Percentiles rank a stretch among this genome's conserved stretches.
phyloP scores from a whole-genome alignment of 495 filamentous ascomycete genomes.

The Penicillium roqueforti region DNA sequence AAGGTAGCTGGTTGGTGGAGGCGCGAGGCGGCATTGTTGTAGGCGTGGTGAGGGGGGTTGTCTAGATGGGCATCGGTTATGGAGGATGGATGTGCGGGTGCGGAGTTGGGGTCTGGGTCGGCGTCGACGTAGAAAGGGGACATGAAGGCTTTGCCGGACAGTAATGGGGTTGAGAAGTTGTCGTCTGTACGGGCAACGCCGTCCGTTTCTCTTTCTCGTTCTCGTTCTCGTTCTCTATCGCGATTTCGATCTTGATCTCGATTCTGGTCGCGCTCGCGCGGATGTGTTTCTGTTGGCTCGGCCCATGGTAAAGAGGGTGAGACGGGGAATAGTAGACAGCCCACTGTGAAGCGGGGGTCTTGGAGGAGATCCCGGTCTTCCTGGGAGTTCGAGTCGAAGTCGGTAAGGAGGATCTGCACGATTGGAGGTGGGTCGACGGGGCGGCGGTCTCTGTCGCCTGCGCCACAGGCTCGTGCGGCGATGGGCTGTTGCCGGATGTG shows the following conservation, averaged over 20 bases:
- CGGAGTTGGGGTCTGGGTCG: constrained; percentile 45
- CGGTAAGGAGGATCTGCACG: constrained; percentile 73
- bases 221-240: constrained; percentile 44
- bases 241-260: constrained; percentile 42
- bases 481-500: constrained; percentile 84
- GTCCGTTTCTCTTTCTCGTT: constrained; percentile 9
- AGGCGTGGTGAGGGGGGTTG: neutral
- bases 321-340: constrained; percentile 63
- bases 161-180: constrained; percentile 27
- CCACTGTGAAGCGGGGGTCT: constrained; percentile 75
- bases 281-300: constrained; percentile 36
- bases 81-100: constrained; percentile 65
- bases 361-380: constrained; percentile 57
- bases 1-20: constrained; percentile 50
- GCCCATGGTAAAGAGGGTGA: constrained; percentile 13
- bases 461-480: constrained; percentile 88
- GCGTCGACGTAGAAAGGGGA: constrained; percentile 40
- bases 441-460: constrained; percentile 87
- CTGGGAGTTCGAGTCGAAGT: constrained; percentile 51
- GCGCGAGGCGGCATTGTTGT: constrained; percentile 16
- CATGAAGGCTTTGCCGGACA: constrained; percentile 42
- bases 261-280: constrained; percentile 30
- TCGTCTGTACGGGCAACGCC: constrained; percentile 25
- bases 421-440: constrained; percentile 96
- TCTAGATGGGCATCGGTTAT: constrained; percentile 13